These are phyloP conservation scores for Cymbopogon flexuosus DNA, from an alignment of 202 grass and related monocot species.

Conservation along the genomic window DNA sequence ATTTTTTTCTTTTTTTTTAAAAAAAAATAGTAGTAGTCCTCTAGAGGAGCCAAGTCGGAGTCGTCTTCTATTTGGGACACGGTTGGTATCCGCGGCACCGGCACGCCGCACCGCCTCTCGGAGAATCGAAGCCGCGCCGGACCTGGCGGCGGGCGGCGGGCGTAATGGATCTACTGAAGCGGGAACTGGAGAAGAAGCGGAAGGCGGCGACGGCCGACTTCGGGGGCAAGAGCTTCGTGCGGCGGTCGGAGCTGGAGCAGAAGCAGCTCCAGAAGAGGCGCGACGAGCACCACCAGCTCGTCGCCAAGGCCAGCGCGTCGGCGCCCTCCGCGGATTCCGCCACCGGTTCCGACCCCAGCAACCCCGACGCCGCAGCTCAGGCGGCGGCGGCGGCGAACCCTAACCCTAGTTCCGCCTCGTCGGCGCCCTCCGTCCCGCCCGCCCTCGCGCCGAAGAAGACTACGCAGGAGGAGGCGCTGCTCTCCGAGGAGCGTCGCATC, in stretches of 20 bases:
- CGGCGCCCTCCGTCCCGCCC: conserved; percentile 39
- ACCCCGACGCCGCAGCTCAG: conserved; percentile 20
- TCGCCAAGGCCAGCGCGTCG: conserved; percentile 42
- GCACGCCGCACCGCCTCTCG: conserved; percentile 8
- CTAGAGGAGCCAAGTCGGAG: background rate
- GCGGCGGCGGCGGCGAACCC: conserved; percentile 40
- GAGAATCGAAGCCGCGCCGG: background rate
- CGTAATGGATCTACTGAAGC: conserved; percentile 80
- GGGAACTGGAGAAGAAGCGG: conserved; percentile 77
- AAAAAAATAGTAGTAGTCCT: too few relatives aligned
- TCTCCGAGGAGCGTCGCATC: conserved; percentile 67
- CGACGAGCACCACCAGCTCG: conserved; percentile 55
- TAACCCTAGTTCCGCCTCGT: conserved; percentile 46
- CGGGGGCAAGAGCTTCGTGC: conserved; percentile 71
- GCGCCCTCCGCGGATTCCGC: conserved; percentile 11
- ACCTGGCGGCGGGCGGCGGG: background rate
- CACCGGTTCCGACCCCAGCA: conserved; percentile 8
- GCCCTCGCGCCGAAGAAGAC: conserved; percentile 56
- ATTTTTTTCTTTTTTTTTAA: too few relatives aligned
- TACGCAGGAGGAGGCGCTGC: conserved; percentile 37
- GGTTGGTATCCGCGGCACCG: background rate
- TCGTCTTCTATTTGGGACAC: background rate
- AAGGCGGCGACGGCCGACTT: conserved; percentile 57
- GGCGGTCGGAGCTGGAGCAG: conserved; percentile 93
- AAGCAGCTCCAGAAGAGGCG: conserved; percentile 87